Evolutionary conservation across 768 basidiomycete species (phyloP), one percentile per base, ranked within the genome.

Genomic region (Mycena albidolilacea): DNA sequence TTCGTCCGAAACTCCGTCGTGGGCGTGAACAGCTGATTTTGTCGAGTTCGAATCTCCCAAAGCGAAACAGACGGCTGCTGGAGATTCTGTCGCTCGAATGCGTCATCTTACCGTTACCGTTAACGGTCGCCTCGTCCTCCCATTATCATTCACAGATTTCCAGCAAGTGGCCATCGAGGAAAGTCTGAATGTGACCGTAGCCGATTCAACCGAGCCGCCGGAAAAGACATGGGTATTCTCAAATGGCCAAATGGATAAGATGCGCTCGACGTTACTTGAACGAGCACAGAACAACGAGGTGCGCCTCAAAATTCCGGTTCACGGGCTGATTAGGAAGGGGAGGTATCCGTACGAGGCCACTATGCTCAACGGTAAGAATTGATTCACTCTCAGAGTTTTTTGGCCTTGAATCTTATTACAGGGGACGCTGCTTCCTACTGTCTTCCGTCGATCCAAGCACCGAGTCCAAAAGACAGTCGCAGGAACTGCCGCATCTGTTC

Each of bases 281-380:
- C 35, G 35, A 4, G 57, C 35, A 58, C 37, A 38, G 1, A 12
- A 37, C 10, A 35, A 58, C 15, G 57, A 58, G 30, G 37, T 58
- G 15, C 57, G 35, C 35, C 35, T 38, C 37, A 37, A 15, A 58
- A 58, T 58, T 38, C 57, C 57, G 5, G 35, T 58, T 8, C 38
- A 58, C 35, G 57, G 57, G 10, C 30, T 12, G 5, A 21, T 58
- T 38, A 10, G 35, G 35, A 38, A 58, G 12, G 57, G 57, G 0
- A 10, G 57, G 17, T 58, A 58, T 59, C 61, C 68, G 23, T 69
- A 69, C 41, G 61, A 64, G 15, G 62, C 62, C 10, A 8, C 44
- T 5, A 41, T 64, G 11, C 5, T 19, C 6, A 44, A 64, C 17
- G 43, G 62, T 48, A 17, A 64, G 62, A n/a, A 14, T 21, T 35